Percentiles rank a stretch among this genome's conserved stretches.
These are phyloP conservation scores for Podaxis sp. DNA, from an alignment of 768 basidiomycete genomes.

Conservation along the genomic window DNA sequence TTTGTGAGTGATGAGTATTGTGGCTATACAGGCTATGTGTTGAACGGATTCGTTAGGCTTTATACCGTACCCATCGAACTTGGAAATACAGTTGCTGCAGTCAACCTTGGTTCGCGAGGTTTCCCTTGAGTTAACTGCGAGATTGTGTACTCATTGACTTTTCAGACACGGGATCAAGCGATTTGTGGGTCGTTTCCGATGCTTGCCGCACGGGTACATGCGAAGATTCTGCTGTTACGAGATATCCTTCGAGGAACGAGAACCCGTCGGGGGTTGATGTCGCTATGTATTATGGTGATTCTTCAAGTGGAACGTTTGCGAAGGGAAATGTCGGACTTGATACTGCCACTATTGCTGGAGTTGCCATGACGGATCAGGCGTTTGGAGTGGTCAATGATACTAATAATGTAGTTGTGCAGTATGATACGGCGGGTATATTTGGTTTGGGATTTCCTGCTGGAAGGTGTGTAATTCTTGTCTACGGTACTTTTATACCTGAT, in stretches of 20 bases:
- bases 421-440: constrained; percentile 59
- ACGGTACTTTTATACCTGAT: neutral
- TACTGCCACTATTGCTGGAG: constrained; percentile 50
- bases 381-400: constrained; percentile 61
- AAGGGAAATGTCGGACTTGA: constrained; percentile 56
- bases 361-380: constrained; percentile 48
- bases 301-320: constrained; percentile 61
- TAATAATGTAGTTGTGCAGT: constrained; percentile 54
- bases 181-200: constrained; percentile 65
- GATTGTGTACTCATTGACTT: neutral
- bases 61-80: constrained; percentile 38
- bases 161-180: constrained; percentile 70
- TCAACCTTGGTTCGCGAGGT: constrained; percentile 29
- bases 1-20: constrained; percentile 25
- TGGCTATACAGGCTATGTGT: neutral
- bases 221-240: constrained; percentile 31
- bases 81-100: constrained; percentile 27
- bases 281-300: constrained; percentile 63
- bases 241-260: constrained; percentile 43
- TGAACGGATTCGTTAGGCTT: constrained; percentile 22
- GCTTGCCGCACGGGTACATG: constrained; percentile 44
- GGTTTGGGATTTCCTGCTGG: constrained; percentile 69
- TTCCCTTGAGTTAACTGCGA: neutral
- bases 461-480: constrained; percentile 39
- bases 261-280: constrained; percentile 36